Conservation (phyloP, 1,284 basidiomycete species). For the Cryptococcus sp. region DNA sequence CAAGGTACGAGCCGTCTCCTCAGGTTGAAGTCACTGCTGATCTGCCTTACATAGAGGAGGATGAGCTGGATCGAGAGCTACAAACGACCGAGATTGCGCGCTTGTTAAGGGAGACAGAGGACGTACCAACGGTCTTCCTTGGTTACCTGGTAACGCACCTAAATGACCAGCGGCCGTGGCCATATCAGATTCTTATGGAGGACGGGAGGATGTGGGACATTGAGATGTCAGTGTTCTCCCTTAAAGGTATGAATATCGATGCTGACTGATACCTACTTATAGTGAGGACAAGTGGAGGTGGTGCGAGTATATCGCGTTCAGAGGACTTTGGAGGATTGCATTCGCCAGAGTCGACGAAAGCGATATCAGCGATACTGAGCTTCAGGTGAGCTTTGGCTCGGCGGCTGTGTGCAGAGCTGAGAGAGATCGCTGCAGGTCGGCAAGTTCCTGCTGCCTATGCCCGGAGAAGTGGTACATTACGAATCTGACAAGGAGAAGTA, state of each 20-base stretch:
- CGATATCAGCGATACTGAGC: conserved; percentile 51
- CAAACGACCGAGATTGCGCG: conserved; percentile 80
- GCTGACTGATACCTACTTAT: background rate
- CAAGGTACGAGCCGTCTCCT: conserved; percentile 62
- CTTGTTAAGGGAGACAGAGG: conserved; percentile 72
- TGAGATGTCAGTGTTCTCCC: conserved; percentile 49
- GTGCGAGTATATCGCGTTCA: conserved; percentile 87
- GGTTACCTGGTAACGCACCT: conserved; percentile 81
- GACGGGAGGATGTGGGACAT: conserved; percentile 57
- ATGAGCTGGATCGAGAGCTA: conserved; percentile 80
- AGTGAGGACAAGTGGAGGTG: conserved; percentile 52
- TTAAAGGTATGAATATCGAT: background rate
- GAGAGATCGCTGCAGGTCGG: conserved; percentile 60
- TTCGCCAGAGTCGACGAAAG: conserved; percentile 45
- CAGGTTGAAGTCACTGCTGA: background rate
- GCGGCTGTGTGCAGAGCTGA: background rate
- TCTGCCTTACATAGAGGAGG: conserved; percentile 66
- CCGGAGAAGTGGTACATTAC: conserved; percentile 60
- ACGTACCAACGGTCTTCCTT: conserved; percentile 79
- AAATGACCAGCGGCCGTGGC: conserved; percentile 69
- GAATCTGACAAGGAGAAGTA: conserved; percentile 67
- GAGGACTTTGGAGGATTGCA: conserved; percentile 75
- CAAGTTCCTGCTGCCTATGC: conserved; percentile 71
- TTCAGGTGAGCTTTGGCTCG: conserved; percentile 54
- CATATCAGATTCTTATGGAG: conserved; percentile 73